Base-by-base conservation (phyloP, 1,284 basidiomycete species). In the Boletus sp. region DNA sequence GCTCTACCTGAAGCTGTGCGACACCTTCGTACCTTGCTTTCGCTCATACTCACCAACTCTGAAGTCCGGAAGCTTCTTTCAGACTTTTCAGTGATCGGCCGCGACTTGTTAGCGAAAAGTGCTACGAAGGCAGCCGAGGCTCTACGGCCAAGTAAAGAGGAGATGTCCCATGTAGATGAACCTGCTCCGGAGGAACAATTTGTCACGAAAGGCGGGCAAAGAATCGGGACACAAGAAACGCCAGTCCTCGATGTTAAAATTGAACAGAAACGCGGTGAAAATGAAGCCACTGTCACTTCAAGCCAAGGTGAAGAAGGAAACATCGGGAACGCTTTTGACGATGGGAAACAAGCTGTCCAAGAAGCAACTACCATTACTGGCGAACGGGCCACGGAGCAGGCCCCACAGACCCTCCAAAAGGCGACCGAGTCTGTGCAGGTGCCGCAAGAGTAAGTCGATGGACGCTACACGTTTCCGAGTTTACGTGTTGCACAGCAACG, bases 41-140 rank as follows among this genome's bases (percentile, higher is more conserved):
- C 84, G 27, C 89, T 97, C 67, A 83, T 97, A 69, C 80, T 94
- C 66, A 96, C 94, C 73, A 97, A 97, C 79, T 89, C 89, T 1
- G 95, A 97, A 78, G 89, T 93, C 43, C 90, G 94, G 71, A 97
- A 97, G 77, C 88, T 96, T 55, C 75, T 95, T 58, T 84, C 85
- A 38, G 94, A 97, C 76, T 86, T 94, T 67, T 87, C 87, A 31
- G 74, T 93, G 64, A 88, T 96, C 61, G 94, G 93, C 1, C 90
- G 94, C 58, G 94, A 97, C 77, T 80, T 97, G 60, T 88, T 97
- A 64, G 88, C 93, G 23, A 88, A 86, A 54, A 87, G 86, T 31
- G 90, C 92, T 1, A 75, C 80, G 67, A 92, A 94, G 75, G 89
- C 84, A 13, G 91, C 93, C n/a, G 83, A 87, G 58, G 75, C 76